Base-by-base conservation (phyloP, 257 asterid species). In the Knoxia roxburghii region DNA sequence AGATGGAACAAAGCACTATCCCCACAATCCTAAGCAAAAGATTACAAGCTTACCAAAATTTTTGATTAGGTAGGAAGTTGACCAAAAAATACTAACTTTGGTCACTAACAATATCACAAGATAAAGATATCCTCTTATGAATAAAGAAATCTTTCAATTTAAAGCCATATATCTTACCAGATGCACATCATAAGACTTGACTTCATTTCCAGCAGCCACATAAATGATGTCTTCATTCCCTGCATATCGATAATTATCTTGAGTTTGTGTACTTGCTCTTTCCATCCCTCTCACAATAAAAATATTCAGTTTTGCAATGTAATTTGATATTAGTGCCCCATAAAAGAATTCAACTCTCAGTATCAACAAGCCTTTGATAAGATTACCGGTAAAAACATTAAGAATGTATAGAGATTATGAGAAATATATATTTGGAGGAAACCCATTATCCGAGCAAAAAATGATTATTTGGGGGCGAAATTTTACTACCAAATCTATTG, bases 201-300 rank as follows among this genome's bases (percentile, higher is more conserved):
- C 81, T 79, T 83, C 96, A 76, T 78, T 87, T 72, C 85, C 99
- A 32, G 80, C 57, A 43, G 96, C 87, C 43, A 75, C 82, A 77
- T 82, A 90, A 21, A 94, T 66, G 72, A 79, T 63, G 78, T 90
- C 95, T 76, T 94, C 99, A 79, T 82, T 88, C 65, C 95, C 99
- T 94, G 91, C 77, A 77, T 61, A 39, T 72, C 43, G 68, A 68
- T 15, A 73, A 71, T 23, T 32, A 70, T 17, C 26, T 30, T 43
- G 29, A 52, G 53, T 24, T 39, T 24, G 55, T 11, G 24, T 55
- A 14, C 24, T 27, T 21, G 14, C 29, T 60, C 49, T 13, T 20
- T 37, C 57, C 10, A 20, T 30, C 5, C 9, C 37, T 9, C 52
- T 15, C 2, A 6, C 64, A 59, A 20, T 30, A 24, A 10, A 2